These are phyloP conservation scores for Yarrowia sp. DNA, from an alignment of 805 yeast genomes.

Conservation along the genomic window DNA sequence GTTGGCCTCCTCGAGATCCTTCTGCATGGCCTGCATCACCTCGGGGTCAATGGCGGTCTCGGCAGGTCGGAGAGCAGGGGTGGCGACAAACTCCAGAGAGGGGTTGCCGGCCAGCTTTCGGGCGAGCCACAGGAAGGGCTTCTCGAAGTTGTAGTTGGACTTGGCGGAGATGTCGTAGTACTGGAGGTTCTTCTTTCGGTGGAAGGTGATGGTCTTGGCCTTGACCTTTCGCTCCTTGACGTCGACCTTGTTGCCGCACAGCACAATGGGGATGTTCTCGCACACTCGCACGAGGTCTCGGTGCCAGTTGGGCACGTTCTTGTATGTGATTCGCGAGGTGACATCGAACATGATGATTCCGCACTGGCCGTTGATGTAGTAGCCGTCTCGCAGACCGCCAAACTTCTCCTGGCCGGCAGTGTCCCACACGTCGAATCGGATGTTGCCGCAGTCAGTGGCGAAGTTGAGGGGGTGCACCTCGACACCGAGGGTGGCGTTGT, in stretches of 20 bases:
- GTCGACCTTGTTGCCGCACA: conserved; percentile 99
- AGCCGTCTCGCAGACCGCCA: conserved; percentile 99
- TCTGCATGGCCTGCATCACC: conserved; percentile 97
- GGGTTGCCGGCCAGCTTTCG: conserved; percentile 99
- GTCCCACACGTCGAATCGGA: conserved; percentile 99
- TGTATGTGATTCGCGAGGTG: conserved; percentile 98
- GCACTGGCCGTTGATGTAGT: conserved; percentile 99
- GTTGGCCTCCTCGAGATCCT: conserved; percentile 99
- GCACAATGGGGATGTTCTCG: conserved; percentile 98
- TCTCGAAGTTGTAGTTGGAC: conserved; percentile 98
- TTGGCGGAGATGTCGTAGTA: conserved; percentile 99
- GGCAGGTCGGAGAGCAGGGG: conserved; percentile 99
- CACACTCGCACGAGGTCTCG: conserved; percentile 99
- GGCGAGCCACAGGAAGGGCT: conserved; percentile 99
- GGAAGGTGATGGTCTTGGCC: conserved; percentile 99
- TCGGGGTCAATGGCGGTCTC: conserved; percentile 97
- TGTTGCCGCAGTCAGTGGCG: conserved; percentile 98
- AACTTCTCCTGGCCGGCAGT: conserved; percentile 99
- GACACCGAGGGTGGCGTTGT: conserved; percentile 98
- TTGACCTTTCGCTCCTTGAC: conserved; percentile 99
- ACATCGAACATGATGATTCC: conserved; percentile 99
- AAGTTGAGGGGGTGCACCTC: conserved; percentile 98
- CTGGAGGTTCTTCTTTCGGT: conserved; percentile 99
- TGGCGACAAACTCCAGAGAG: conserved; percentile 95
- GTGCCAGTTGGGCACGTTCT: conserved; percentile 99